These are phyloP conservation scores for Parafenestella ontariensis DNA, from an alignment of 2,329 filamentous ascomycete species.

Conservation along the genomic window DNA sequence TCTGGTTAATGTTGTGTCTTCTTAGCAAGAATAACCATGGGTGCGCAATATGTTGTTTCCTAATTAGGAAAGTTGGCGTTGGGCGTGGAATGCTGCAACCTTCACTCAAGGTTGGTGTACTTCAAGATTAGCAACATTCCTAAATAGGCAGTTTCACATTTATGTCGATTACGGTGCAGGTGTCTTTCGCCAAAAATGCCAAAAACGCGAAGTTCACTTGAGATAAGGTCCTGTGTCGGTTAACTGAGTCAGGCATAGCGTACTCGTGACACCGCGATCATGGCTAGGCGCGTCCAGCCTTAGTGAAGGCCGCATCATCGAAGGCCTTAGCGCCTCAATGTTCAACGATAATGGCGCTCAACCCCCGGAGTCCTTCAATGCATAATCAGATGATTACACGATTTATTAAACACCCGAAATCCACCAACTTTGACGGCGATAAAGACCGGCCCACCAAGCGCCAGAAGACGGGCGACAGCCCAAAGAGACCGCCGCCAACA, in stretches of 20 bases:
- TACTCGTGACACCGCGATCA: conserved; percentile 25
- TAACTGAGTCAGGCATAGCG: conserved; percentile 2
- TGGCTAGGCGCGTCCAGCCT: conserved; percentile 11
- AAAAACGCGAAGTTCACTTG: too few relatives aligned
- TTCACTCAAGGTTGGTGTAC: too few relatives aligned
- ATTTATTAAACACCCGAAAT: conserved; percentile 53
- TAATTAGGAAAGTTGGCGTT: too few relatives aligned
- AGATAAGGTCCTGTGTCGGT: too few relatives aligned
- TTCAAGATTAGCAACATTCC: not conserved
- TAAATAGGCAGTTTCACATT: not conserved
- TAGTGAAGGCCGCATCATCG: conserved; percentile 8
- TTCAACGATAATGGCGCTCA: conserved; percentile 44
- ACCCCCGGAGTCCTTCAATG: conserved; percentile 51
- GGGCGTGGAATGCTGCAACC: too few relatives aligned
- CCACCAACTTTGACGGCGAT: conserved; percentile 52
- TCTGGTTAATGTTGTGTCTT: too few relatives aligned
- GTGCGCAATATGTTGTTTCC: too few relatives aligned
- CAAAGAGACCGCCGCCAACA: conserved; percentile 26
- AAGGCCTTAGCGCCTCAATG: conserved; percentile 8
- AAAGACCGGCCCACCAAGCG: conserved; percentile 53
- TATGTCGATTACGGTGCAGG: not conserved
- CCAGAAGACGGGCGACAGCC: conserved; percentile 43
- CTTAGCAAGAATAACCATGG: too few relatives aligned
- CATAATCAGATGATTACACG: conserved; percentile 58
- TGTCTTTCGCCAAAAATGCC: not conserved